Conservation (phyloP, 257 asterid genomes). For the Ilex asprella region DNA sequence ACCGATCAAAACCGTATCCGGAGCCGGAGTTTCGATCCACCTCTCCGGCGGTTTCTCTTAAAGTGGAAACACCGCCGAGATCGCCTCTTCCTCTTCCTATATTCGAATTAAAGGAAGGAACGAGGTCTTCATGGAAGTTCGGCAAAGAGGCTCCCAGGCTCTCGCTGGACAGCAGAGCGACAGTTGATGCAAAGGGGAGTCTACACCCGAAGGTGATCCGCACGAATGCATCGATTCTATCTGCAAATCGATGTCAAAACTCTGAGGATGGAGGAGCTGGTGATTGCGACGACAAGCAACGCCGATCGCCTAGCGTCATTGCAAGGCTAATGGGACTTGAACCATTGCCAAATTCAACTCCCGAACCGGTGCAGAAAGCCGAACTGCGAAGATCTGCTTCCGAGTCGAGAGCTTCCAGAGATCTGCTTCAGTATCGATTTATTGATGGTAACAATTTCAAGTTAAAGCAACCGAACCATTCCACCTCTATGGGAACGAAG, state of each 20-base stretch:
- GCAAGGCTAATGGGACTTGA: constrained; percentile 93
- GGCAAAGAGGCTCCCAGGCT: constrained; percentile 80
- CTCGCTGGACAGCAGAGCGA: constrained; percentile 89
- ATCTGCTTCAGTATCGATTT: constrained; percentile 55
- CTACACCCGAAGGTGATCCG: constrained; percentile 77
- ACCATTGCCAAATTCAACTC: constrained; percentile 44
- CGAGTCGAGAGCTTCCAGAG: constrained; percentile 76
- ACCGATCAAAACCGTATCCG: constrained; percentile 9
- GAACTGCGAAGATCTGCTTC: constrained; percentile 91
- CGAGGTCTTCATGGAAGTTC: constrained; percentile 68
- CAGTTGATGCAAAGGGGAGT: constrained; percentile 81
- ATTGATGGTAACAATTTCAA: constrained; percentile 30
- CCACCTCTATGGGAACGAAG: constrained; percentile 8
- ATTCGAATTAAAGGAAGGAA: constrained; percentile 54
- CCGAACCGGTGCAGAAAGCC: constrained; percentile 38
- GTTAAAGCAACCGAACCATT: constrained; percentile 23
- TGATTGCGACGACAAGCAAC: constrained; percentile 36
- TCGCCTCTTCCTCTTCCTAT: constrained; percentile 49
- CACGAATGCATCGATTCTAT: constrained; percentile 29
- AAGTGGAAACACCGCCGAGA: constrained; percentile 30
- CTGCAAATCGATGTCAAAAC: constrained; percentile 27
- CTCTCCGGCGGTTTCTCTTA: constrained; percentile 7
- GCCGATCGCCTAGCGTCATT: constrained; percentile 69
- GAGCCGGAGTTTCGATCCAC: constrained; percentile 20
- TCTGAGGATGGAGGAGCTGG: constrained; percentile 21